phyloP scores from a whole-genome alignment of 176 grass and related monocot species.

The Triticum timopheevii region DNA sequence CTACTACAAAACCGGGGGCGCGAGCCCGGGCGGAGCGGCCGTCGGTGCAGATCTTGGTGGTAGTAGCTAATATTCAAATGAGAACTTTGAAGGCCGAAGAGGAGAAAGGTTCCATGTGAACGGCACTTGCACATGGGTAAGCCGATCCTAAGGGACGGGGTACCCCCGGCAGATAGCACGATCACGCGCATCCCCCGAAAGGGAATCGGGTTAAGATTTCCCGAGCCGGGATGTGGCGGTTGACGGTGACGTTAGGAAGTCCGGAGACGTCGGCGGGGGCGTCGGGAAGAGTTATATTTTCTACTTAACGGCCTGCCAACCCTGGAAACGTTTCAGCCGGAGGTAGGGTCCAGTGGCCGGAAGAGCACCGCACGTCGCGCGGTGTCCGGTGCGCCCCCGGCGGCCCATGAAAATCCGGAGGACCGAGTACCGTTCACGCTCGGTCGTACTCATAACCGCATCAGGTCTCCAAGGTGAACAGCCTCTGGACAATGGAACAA shows the following conservation, averaged over 20 bases:
- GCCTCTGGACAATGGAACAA: background rate
- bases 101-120: constrained; percentile 78
- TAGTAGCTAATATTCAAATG: constrained; percentile 73
- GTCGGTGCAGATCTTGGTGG: constrained; percentile 62
- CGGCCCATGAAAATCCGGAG: too few species aligned
- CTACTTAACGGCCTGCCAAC: constrained; percentile 66
- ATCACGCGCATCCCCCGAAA: constrained; percentile 33
- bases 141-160: constrained; percentile 64
- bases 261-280: constrained; percentile 57
- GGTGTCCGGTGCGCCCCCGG: constrained; percentile 59
- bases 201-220: constrained; percentile 58
- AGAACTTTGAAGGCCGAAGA: constrained; percentile 68
- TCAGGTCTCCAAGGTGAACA: constrained; percentile 34
- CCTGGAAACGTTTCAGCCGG: constrained; percentile 66
- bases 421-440: background rate
- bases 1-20: constrained; percentile 52
- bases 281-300: constrained; percentile 66
- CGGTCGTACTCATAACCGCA: constrained; percentile 64
- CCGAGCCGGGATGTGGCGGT: constrained; percentile 60
- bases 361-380: constrained; percentile 73
- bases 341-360: constrained; percentile 69
- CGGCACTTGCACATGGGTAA: constrained; percentile 69
- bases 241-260: constrained; percentile 60
- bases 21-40: constrained; percentile 53
- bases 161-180: constrained; percentile 37